phyloP scores from a whole-genome alignment of 2,329 filamentous ascomycete species.

The Phialocephala sp. region DNA sequence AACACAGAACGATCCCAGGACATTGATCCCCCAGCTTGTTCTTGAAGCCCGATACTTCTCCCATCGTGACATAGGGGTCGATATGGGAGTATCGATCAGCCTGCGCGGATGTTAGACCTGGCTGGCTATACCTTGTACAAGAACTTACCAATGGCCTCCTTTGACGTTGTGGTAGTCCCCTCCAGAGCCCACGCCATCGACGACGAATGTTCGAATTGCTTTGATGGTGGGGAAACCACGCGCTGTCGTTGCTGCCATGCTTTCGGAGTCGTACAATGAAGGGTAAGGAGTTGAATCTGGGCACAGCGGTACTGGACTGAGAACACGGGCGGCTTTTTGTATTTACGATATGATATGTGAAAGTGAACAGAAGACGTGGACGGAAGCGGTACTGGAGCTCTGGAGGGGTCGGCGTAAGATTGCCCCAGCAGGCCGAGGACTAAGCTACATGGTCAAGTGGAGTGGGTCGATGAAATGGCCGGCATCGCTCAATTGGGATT shows the following conservation, averaged over 20 bases:
- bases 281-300: slow-evolving; percentile 10
- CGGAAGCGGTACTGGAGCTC: neutral
- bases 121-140: neutral
- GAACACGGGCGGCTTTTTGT: neutral
- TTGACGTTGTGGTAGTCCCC: slow-evolving; percentile 95
- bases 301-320: neutral
- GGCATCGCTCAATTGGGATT: slow-evolving; percentile 2
- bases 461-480: neutral
- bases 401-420: slow-evolving; percentile 31
- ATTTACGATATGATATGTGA: neutral
- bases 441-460: neutral
- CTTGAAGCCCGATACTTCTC: slow-evolving; percentile 86
- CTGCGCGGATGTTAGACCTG: slow-evolving; percentile 59
- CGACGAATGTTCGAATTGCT: slow-evolving; percentile 74
- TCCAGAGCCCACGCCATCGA: slow-evolving; percentile 66
- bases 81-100: slow-evolving; percentile 91
- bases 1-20: slow-evolving; percentile 88
- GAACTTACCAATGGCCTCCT: slow-evolving; percentile 66
- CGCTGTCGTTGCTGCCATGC: slow-evolving; percentile 38
- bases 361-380: neutral
- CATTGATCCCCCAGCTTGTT: slow-evolving; percentile 95
- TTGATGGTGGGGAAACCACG: slow-evolving; percentile 74
- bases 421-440: slow-evolving; percentile 27
- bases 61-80: slow-evolving; percentile 90
- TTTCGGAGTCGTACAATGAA: slow-evolving; percentile 7